Percentiles rank a stretch among this genome's conserved stretches.
phyloP scores from a whole-genome alignment of 768 basidiomycete genomes.

The Auricularia sp. region DNA sequence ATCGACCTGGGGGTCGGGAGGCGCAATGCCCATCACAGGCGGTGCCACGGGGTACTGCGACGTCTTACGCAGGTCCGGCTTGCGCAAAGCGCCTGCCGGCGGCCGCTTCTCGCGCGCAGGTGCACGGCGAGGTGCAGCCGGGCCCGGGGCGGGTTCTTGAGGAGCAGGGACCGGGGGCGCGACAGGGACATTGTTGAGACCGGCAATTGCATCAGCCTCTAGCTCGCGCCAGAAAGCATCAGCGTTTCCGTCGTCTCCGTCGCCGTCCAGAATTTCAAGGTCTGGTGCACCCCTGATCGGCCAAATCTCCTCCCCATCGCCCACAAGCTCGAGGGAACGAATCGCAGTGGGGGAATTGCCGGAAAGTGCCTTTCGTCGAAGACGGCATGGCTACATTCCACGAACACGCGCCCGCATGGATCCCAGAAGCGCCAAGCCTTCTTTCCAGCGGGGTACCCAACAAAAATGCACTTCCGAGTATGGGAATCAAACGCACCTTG shows the following conservation, averaged over 20 bases:
- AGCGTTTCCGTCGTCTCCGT: neutral
- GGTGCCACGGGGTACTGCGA: neutral
- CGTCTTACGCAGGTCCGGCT: neutral
- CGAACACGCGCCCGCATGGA: conserved; percentile 18
- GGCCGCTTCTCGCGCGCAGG: neutral
- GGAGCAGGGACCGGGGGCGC: neutral
- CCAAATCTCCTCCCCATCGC: neutral
- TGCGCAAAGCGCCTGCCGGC: neutral
- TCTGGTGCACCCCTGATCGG: neutral
- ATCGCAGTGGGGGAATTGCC: neutral
- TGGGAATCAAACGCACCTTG: conserved; percentile 16
- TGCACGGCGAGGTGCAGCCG: neutral
- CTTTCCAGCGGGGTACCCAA: conserved; percentile 26
- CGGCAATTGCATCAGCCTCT: neutral
- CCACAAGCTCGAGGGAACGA: neutral
- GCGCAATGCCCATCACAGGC: too few species aligned
- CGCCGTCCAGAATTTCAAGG: neutral
- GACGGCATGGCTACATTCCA: conserved; percentile 21
- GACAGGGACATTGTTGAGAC: neutral
- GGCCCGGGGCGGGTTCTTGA: neutral
- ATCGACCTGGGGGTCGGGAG: neutral
- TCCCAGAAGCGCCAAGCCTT: conserved; percentile 27
- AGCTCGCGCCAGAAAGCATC: neutral
- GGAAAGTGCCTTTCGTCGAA: conserved; percentile 27
- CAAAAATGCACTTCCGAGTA: conserved; percentile 26